phyloP scores from a whole-genome alignment of 768 basidiomycete species.

The Russula ochroleuca region DNA sequence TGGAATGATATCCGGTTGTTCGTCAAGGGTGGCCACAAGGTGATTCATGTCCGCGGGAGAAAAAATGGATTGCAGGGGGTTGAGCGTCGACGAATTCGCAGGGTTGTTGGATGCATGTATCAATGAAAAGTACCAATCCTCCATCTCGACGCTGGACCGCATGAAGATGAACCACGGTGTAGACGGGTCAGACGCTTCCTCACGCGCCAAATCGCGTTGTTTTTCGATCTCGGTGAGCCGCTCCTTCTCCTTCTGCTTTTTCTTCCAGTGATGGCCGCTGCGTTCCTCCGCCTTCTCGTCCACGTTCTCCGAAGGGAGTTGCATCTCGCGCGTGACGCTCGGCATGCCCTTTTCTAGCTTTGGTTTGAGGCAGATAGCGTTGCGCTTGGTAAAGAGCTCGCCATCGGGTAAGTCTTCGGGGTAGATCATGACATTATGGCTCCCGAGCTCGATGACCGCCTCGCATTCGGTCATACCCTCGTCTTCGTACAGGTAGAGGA shows the following conservation, averaged over 20 bases:
- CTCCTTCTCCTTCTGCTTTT: conserved; percentile 41
- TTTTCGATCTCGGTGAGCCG: conserved; percentile 35
- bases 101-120: conserved; percentile 68
- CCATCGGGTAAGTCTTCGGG: conserved; percentile 76
- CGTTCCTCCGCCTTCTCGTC: conserved; percentile 40
- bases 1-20: conserved; percentile 92
- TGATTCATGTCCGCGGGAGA: conserved; percentile 72
- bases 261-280: conserved; percentile 41
- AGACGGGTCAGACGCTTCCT: conserved; percentile 48
- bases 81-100: conserved; percentile 55
- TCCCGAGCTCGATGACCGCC: conserved; percentile 80
- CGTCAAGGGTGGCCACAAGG: conserved; percentile 81
- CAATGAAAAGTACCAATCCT: conserved; percentile 91
- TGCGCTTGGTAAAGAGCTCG: conserved; percentile 86
- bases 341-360: conserved; percentile 41
- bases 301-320: conserved; percentile 31
- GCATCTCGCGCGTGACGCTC: conserved; percentile 53
- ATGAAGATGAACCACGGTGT: conserved; percentile 94
- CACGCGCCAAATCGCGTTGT: conserved; percentile 38
- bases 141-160: conserved; percentile 85
- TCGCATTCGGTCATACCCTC: conserved; percentile 87
- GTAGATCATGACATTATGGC: conserved; percentile 71
- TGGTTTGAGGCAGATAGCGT: conserved; percentile 75
- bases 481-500: conserved; percentile 91
- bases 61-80: conserved; percentile 63